phyloP scores from a whole-genome alignment of 1,139 yeast genomes.

The Magnusiomyces ingens region DNA sequence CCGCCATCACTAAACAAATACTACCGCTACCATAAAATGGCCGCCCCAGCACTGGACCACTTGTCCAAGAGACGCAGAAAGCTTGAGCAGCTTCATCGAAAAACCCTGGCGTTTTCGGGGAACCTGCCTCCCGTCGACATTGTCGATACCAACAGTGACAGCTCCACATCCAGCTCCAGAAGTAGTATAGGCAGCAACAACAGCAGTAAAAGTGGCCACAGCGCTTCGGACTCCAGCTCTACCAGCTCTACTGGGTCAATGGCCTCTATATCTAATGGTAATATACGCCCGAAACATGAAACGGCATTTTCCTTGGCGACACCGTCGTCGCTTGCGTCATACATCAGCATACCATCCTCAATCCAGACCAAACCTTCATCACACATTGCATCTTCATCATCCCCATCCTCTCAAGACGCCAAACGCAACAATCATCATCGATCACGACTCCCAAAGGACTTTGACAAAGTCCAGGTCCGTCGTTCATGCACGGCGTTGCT shows the following conservation, averaged over 20 bases:
- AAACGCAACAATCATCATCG: neutral
- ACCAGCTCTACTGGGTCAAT: neutral
- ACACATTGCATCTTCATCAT: neutral
- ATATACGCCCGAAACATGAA: neutral
- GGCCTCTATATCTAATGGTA: neutral
- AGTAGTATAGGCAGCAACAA: neutral
- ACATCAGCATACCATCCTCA: neutral
- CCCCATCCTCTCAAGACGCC: neutral
- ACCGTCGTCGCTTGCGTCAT: no score
- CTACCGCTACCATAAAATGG: no score
- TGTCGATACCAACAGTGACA: neutral
- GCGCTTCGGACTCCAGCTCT: no score
- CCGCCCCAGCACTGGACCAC: neutral
- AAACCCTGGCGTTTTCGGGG: slow-evolving; percentile 6
- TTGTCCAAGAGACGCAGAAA: slow-evolving; percentile 4
- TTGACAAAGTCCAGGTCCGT: slow-evolving; percentile 13
- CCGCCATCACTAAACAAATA: neutral
- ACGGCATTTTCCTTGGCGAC: no score
- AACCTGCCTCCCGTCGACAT: slow-evolving; percentile 2
- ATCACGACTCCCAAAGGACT: slow-evolving; percentile 13
- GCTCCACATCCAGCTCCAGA: neutral
- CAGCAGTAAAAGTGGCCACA: no score
- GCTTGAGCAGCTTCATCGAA: slow-evolving; percentile 6
- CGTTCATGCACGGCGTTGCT: slow-evolving; percentile 12
- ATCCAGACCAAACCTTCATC: neutral